Conservation (phyloP, 352 stramenopile species). For the Pythium aphanidermatum region DNA sequence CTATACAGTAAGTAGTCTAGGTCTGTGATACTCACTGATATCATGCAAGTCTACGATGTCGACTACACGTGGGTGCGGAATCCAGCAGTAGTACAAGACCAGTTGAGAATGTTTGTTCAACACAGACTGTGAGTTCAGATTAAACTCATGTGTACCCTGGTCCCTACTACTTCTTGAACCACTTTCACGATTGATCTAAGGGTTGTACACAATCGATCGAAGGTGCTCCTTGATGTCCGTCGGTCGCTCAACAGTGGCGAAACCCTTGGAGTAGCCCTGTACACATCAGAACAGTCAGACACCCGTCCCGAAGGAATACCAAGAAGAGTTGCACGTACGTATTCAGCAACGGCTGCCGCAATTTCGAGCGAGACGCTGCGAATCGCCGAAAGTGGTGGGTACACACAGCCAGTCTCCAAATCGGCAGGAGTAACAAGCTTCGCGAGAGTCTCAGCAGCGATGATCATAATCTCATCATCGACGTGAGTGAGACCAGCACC, state of each 20-base stretch:
- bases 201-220: slow-evolving; percentile 63
- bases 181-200: too few species aligned
- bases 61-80: too few species aligned
- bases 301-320: neutral
- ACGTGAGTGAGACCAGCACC: slow-evolving; percentile 73
- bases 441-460: slow-evolving; percentile 68
- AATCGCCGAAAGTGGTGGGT: slow-evolving; percentile 90
- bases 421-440: slow-evolving; percentile 83
- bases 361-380: slow-evolving; percentile 91
- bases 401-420: slow-evolving; percentile 90
- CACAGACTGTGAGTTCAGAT: too few species aligned
- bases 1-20: too few species aligned
- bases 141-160: too few species aligned
- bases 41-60: too few species aligned
- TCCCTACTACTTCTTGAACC: too few species aligned
- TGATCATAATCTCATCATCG: slow-evolving; percentile 80
- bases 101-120: too few species aligned
- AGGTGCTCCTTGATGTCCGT: slow-evolving; percentile 48
- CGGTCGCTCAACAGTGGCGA: slow-evolving; percentile 45
- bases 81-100: too few species aligned
- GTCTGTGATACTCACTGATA: too few species aligned
- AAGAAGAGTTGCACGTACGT: slow-evolving; percentile 24
- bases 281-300: slow-evolving; percentile 6
- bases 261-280: slow-evolving; percentile 55
- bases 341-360: slow-evolving; percentile 87